Conservation (phyloP, 371 early-diverging fungal genomes). For the Mycotypha africana region DNA sequence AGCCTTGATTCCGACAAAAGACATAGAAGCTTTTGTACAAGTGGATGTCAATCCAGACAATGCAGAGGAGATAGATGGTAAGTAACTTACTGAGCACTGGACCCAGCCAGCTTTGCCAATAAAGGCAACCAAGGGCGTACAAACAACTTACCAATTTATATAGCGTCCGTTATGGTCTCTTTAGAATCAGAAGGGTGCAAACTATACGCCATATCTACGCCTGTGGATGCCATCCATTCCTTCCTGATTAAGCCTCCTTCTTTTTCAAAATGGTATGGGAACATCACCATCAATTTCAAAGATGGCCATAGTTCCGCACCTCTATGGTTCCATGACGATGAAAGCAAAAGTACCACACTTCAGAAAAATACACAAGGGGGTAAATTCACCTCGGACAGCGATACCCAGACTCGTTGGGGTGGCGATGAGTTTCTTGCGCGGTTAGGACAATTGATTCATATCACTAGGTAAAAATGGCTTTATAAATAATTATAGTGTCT, state of each 20-base stretch:
- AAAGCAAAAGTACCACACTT: slow-evolving; percentile 41
- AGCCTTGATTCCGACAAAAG: slow-evolving; percentile 27
- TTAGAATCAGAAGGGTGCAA: slow-evolving; percentile 16
- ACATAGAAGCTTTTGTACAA: slow-evolving; percentile 36
- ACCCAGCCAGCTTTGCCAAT: too few relatives aligned
- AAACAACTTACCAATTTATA: too few relatives aligned
- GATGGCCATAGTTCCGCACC: slow-evolving; percentile 36
- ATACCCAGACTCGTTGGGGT: slow-evolving; percentile 31
- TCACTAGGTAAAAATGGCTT: slow-evolving; percentile 27
- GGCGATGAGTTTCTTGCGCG: slow-evolving; percentile 43
- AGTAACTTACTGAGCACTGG: too few relatives aligned
- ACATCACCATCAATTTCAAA: slow-evolving; percentile 33
- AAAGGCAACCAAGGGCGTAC: too few relatives aligned
- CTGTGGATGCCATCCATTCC: slow-evolving; percentile 26
- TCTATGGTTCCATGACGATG: slow-evolving; percentile 48
- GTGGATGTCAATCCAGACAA: slow-evolving; percentile 29
- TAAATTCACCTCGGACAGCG: slow-evolving; percentile 12
- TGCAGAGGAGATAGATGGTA: slow-evolving; percentile 16
- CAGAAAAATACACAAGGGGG: slow-evolving; percentile 41
- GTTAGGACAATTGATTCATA: slow-evolving; percentile 18
- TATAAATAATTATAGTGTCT: too few relatives aligned
- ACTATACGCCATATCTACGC: slow-evolving; percentile 30
- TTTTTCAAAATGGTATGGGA: slow-evolving; percentile 44
- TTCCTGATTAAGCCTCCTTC: slow-evolving; percentile 33
- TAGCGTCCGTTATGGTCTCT: slow-evolving; percentile 19